Evolutionary conservation across 352 stramenopile genomes (phyloP).

Genomic region (Phytophthora ramorum): DNA sequence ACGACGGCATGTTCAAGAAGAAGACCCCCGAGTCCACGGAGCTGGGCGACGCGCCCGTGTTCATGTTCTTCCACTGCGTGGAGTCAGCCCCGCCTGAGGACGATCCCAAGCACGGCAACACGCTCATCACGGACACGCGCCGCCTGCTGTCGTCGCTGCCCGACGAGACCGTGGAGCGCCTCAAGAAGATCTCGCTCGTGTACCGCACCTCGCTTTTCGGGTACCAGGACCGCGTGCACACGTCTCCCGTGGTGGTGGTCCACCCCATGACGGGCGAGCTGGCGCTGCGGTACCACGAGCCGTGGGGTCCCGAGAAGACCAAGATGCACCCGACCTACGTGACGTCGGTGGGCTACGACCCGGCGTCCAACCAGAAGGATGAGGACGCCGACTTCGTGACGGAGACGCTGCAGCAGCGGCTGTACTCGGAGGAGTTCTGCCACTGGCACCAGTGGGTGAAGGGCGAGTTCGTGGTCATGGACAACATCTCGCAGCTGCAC

Average conservation of each 20-base stretch:
- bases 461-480: conserved; percentile 30
- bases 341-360: conserved; percentile 25
- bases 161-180: conserved; percentile 19
- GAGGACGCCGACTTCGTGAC: conserved; percentile 27
- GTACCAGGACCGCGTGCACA: conserved; percentile 10
- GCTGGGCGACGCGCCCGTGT: conserved; percentile 24
- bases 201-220: conserved; percentile 24
- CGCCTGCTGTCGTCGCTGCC: conserved; percentile 19
- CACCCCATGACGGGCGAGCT: conserved; percentile 27
- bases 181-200: conserved; percentile 26
- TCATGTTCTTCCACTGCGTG: conserved; percentile 33
- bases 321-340: conserved; percentile 37
- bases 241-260: conserved; percentile 18
- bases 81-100: conserved; percentile 18
- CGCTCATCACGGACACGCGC: conserved; percentile 30
- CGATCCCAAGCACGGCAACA: conserved; percentile 32
- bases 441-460: conserved; percentile 30
- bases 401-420: conserved; percentile 17
- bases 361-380: conserved; percentile 19
- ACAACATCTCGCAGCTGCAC: conserved; percentile 29
- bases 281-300: conserved; percentile 19
- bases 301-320: conserved; percentile 31
- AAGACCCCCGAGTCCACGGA: conserved; percentile 28
- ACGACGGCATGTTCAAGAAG: conserved; percentile 36
- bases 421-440: conserved; percentile 26